These are phyloP conservation scores for Suhomyces bokatorum DNA, from an alignment of 1,139 yeast species.

Conservation along the genomic window DNA sequence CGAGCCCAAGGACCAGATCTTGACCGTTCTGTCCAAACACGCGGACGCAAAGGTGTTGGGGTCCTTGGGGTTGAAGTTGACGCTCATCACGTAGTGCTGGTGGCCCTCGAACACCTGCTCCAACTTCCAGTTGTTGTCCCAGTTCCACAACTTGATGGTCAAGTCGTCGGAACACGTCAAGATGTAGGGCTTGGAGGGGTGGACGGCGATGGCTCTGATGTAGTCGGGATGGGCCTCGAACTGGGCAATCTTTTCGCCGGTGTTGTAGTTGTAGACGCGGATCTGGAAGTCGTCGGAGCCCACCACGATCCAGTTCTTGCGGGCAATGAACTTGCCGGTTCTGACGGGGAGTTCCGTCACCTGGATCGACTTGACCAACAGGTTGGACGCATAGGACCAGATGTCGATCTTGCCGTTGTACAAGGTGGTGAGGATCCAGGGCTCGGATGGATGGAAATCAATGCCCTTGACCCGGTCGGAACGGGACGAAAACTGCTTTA, in stretches of 20 bases:
- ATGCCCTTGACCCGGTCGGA: conserved; percentile 97
- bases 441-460: conserved; percentile 97
- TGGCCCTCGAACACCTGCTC: conserved; percentile 95
- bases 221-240: conserved; percentile 99
- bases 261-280: conserved; percentile 90
- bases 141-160: conserved; percentile 91
- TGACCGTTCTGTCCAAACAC: conserved; percentile 92
- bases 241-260: conserved; percentile 90
- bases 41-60: conserved; percentile 97
- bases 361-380: conserved; percentile 55
- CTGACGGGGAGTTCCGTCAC: conserved; percentile 95
- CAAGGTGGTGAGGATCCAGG: conserved; percentile 88
- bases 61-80: conserved; percentile 95
- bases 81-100: conserved; percentile 91
- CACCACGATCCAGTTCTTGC: conserved; percentile 96
- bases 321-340: conserved; percentile 90
- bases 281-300: conserved; percentile 95
- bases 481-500: conserved; percentile 80
- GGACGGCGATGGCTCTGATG: conserved; percentile 89
- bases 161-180: conserved; percentile 91
- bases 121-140: conserved; percentile 90
- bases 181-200: conserved; percentile 87
- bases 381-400: conserved; percentile 85
- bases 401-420: conserved; percentile 87
- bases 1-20: conserved; percentile 94